Base-by-base conservation (phyloP, 352 stramenopile species). In the Aphanomyces stellatus region DNA sequence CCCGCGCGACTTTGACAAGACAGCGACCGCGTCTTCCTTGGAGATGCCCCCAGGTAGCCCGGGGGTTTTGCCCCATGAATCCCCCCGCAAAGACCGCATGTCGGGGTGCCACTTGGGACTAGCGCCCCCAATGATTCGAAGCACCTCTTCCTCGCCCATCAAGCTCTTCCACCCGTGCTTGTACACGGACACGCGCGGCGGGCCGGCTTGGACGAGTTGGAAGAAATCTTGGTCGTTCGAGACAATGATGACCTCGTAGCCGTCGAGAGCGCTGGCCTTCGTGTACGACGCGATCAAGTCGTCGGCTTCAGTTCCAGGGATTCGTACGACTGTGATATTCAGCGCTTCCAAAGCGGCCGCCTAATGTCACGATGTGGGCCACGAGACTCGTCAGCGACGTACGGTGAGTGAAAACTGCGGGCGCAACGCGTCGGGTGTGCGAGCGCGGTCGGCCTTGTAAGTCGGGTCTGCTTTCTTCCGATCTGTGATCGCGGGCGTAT, bases 161-260 rank as follows among this genome's bases (percentile, higher is more conserved):
- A 89, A 88, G 31, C 80, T 76, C 1, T 80, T 80, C 66, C 83
- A 85, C 60, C 74, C 83, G 61, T 80, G 81, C 65, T 88, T 82
- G 64, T 91, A 91, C 40, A 93, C 61, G 63, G 88, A 75, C n/a
- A 93, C 81, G 42, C n/a, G 35, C 11, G 33, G 35, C 49, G 42
- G 37, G 4, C 64, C 60, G 63, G 70, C 72, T 19, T 72, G 71
- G 24, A 76, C 77, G 37, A 88, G 80, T 69, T 88, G 80, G 30
- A 88, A 56, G 49, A 88, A 87, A 62, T 88, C 80, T 51, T 86
- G 87, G 57, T 88, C 80, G 42, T 88, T 87, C 22, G 80, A 88
- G 34, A 87, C 75, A 31, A 88, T 63, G 56, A 88, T 63, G 28
- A 87, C 77, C 22, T 87, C 74, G 51, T 84, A 76, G 5, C 72